Base-by-base conservation (phyloP, 768 basidiomycete genomes). In the Daedaleopsis nitida region DNA sequence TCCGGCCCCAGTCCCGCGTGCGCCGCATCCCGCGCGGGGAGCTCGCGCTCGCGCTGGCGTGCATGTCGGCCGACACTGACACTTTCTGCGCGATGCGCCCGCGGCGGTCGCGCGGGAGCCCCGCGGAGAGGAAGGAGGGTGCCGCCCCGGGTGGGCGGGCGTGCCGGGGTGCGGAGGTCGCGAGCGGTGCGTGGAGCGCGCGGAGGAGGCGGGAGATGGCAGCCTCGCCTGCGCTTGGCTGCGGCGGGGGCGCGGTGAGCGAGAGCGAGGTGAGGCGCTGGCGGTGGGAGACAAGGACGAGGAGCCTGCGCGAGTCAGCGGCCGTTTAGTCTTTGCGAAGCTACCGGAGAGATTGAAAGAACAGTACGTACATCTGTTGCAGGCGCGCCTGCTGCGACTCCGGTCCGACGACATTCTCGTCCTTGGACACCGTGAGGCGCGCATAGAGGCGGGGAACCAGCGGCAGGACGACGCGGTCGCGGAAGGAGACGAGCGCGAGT, bases 361-460 rank as follows among this genome's bases (percentile, higher is more conserved):
- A n/a, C n/a, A n/a, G n/a, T n/a, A 66, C 83, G 52, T 67, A 91
- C 92, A 94, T 93, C 73, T 94, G 92, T 64, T 92, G 91, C 21
- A 94, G 72, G 23, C 89, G 82, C 17, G 91, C 88, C 57, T 84
- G 83, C 59, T 86, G 83, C 61, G 86, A 84, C 2, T 81, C 79
- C 13, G 80, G 73, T 3, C 80, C 78, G 37, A 83, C 76, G 44
- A 83, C 76, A 45, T 76, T 80, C 50, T 88, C 88, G 59, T 87
- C 84, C 35, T 79, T 83, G 0, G 81, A 73, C 50, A 80, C 73
- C 24, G 81, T 82, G 37, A 92, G 78, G 13, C 86, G 81, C 3
- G 78, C 72, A 47, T 86, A 79, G 78, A 93, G 74, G 10, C 83
- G 77, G 55, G 81, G 69, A 52, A 78, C 83, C 17, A 89, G 76